Evolutionary conservation across 1,139 yeast genomes (phyloP).

Genomic region (Pichia sp.): DNA sequence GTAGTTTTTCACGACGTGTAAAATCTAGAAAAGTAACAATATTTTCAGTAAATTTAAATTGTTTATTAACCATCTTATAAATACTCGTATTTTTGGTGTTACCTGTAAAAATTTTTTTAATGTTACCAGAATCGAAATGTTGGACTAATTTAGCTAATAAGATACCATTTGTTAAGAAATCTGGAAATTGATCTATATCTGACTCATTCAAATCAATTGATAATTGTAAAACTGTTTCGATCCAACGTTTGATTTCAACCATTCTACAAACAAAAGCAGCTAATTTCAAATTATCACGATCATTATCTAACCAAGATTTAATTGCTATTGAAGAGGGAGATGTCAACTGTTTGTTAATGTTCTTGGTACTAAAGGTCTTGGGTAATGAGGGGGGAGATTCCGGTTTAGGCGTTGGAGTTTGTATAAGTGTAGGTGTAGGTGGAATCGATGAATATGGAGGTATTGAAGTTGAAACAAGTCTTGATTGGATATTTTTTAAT

Average conservation of each 20-base stretch:
- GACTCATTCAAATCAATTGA: slow-evolving; percentile 49
- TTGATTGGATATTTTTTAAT: slow-evolving; percentile 26
- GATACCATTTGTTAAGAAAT: slow-evolving; percentile 73
- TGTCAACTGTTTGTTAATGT: slow-evolving; percentile 10
- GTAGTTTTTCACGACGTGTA: slow-evolving; percentile 65
- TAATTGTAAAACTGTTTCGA: slow-evolving; percentile 52
- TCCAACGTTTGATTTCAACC: slow-evolving; percentile 77
- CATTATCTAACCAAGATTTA: slow-evolving; percentile 25
- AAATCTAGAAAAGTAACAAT: slow-evolving; percentile 79
- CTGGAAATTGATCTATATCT: slow-evolving; percentile 44
- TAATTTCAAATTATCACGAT: slow-evolving; percentile 24
- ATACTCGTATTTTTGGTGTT: slow-evolving; percentile 35
- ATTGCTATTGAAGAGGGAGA: slow-evolving; percentile 7
- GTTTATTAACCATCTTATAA: slow-evolving; percentile 33
- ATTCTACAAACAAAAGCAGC: slow-evolving; percentile 88
- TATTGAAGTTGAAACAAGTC: slow-evolving; percentile 13
- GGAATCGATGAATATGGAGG: background rate
- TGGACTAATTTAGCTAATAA: slow-evolving; percentile 74
- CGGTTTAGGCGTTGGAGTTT: slow-evolving; percentile 1
- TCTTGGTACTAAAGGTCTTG: slow-evolving; percentile 18
- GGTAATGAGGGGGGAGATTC: slow-evolving; percentile 11
- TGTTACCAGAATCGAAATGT: slow-evolving; percentile 62
- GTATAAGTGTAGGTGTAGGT: background rate
- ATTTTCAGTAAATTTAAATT: slow-evolving; percentile 84
- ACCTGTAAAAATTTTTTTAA: slow-evolving; percentile 33